Base-by-base conservation (phyloP, 345 rosid species). In the Zanthoxylum bungeanum region DNA sequence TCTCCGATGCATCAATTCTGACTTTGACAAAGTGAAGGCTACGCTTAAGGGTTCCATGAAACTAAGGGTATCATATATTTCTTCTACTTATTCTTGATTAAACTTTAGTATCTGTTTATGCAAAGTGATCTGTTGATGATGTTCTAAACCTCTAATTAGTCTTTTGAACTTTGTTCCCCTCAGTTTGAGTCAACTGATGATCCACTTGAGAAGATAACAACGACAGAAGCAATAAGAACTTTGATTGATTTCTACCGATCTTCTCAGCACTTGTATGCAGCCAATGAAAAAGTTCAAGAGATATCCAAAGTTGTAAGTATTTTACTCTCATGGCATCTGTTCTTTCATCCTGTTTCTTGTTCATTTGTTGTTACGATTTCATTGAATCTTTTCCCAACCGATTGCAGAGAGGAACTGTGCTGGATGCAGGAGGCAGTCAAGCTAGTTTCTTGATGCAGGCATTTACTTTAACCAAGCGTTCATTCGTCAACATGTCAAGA, bases 41-140 rank as follows among this genome's bases (percentile, higher is more conserved):
- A 94, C 97, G 28, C 80, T 92, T 28, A 92, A 92, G 78, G 98
- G 98, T 9, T 94, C 98, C 67, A 87, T 92, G 92, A 92, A 92
- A 81, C 85, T 82, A 10, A 77, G 87, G 93, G 98, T 91, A 85
- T 72, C 21, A 9, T 52, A 0, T 46, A 21, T 31, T 66, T 49
- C 27, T 10, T 30, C 7, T 49, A 5, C 25, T 22, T 19, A 44
- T 65, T 9, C 21, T 27, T 59, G 39, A 21, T 58, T 31, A 7
- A 6, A 9, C 5, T 27, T 55, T 11, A 4, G 60, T 11, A 8
- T 47, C 1, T 47, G 17, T 17, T 4, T 17, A 16, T 14, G 4
- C 1, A 47, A 37, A 37, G 5, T 37, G 40, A 37, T 37, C 9
- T 5, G 40, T 37, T 37, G 5, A 9, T 37, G 2, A 37, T 9